Evolutionary conservation across 1,284 basidiomycete species (phyloP), one percentile per base, ranked within the genome.

Genomic region (Mycena citricolor): DNA sequence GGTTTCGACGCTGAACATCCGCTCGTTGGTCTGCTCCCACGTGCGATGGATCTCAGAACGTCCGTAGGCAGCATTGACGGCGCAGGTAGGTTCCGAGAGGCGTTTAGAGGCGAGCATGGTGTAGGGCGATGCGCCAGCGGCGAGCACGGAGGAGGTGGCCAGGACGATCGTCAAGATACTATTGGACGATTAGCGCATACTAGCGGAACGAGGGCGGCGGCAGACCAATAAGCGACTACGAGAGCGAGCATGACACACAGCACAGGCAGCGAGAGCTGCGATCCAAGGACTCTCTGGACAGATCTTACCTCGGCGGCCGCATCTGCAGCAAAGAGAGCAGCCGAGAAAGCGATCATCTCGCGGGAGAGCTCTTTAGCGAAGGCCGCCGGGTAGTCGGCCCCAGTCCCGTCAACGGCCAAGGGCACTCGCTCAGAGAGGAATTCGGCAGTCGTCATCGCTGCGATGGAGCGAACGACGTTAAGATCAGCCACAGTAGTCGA

Each of bases 301-400:
- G 14, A 13, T 10, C 44, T 41, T 16, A 51, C 11, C 4, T 47
- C 41, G 6, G 16, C 19, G 3, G 44, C 17, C 2, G 32, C 10
- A 8, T 14, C 36, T 5, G 44, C 30, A 20, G 14, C 34, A 30
- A 44, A 51, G 8, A 40, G 22, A 11, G 11, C 16, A 2, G 49
- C 31, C 7, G 41, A 33, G 20, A 44, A 44, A 14, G 37, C 49
- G 33, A 51, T 47, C 17, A 51, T 40, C 33, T 47, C 32, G 14
- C 44, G 44, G 29, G 49, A 51, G 11, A 51, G 41, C 25, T 47
- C 49, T 19, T 37, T 33, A 13, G 26, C 37, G 34, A 51, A 51
- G 4, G 44, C 32, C 10, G 39, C 10, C 8, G 41, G 26, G 25
- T 51, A 51, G 17, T 43, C 30, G 4, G 23, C 49, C 3, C 47